Evolutionary conservation across 495 filamentous ascomycete species (phyloP).

Genomic region (Gamarada debralockiae): DNA sequence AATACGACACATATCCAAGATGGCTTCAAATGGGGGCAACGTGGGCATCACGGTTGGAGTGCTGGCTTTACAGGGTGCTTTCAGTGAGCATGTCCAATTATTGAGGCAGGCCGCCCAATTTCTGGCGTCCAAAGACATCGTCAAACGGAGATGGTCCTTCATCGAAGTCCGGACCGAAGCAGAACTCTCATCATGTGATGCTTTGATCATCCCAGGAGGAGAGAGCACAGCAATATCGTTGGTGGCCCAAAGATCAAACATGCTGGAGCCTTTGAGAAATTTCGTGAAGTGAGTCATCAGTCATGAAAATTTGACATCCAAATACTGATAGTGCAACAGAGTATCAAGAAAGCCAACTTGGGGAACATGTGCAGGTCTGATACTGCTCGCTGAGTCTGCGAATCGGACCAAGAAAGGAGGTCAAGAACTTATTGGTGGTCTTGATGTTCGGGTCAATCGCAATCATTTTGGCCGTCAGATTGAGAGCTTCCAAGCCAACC

Average conservation of each 20-base stretch:
- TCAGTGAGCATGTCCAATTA: constrained; percentile 80
- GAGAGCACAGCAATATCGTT: constrained; percentile 94
- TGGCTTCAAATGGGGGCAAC: constrained; percentile 6
- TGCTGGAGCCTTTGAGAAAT: constrained; percentile 80
- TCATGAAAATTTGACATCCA: constrained; percentile 4
- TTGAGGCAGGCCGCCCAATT: constrained; percentile 59
- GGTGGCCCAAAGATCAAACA: constrained; percentile 71
- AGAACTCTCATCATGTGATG: constrained; percentile 71
- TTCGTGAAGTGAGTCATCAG: constrained; percentile 79
- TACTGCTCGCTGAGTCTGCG: constrained; percentile 84
- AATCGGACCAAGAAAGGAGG: constrained; percentile 86
- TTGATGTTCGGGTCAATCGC: constrained; percentile 87
- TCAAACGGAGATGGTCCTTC: constrained; percentile 45
- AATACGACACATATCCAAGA: background rate
- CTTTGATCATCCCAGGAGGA: constrained; percentile 86
- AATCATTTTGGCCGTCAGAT: constrained; percentile 95
- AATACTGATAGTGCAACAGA: constrained; percentile 23
- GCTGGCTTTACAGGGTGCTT: constrained; percentile 91
- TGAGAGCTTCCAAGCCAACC: constrained; percentile 81
- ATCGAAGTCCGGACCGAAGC: constrained; percentile 73
- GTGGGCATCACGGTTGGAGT: constrained; percentile 62
- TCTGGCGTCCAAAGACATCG: constrained; percentile 28
- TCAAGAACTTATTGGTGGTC: constrained; percentile 88
- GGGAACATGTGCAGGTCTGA: constrained; percentile 95
- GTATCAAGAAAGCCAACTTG: constrained; percentile 79